Conservation (phyloP, 345 rosid genomes). For the Dipteronia sinensis region DNA sequence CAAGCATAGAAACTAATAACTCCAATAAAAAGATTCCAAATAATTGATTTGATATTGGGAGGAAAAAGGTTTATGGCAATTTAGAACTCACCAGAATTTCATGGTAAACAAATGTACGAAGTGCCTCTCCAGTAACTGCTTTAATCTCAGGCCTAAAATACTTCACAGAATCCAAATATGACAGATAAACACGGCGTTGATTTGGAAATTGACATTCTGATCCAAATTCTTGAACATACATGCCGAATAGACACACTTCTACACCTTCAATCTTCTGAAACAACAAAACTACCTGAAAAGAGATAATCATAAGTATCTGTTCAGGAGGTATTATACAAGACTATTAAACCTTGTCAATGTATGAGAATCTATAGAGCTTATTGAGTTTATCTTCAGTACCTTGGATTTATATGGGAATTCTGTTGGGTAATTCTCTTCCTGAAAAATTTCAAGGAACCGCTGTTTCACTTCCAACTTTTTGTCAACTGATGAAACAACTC, state of each 20-base stretch:
- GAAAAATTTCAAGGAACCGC: conserved; percentile 92
- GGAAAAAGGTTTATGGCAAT: neutral
- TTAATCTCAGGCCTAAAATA: conserved; percentile 95
- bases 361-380: conserved; percentile 14
- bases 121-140: conserved; percentile 93
- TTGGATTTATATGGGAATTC: conserved; percentile 97
- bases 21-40: conserved; percentile 10
- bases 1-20: conserved; percentile 9
- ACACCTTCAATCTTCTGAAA: conserved; percentile 99
- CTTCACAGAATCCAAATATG: conserved; percentile 97
- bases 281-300: conserved; percentile 80
- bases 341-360: conserved; percentile 7
- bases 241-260: conserved; percentile 96
- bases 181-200: conserved; percentile 97
- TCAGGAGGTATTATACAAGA: conserved; percentile 14
- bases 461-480: conserved; percentile 97
- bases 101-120: conserved; percentile 96
- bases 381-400: conserved; percentile 43
- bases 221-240: conserved; percentile 99
- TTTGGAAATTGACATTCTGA: conserved; percentile 90
- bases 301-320: conserved; percentile 19
- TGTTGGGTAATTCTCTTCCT: conserved; percentile 80
- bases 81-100: conserved; percentile 76
- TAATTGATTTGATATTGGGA: neutral
- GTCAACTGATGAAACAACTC: conserved; percentile 99